Percentiles rank a stretch among this genome's conserved stretches.
These are phyloP conservation scores for Globisporangium carolinianum DNA, from an alignment of 352 stramenopile genomes.

Conservation along the genomic window DNA sequence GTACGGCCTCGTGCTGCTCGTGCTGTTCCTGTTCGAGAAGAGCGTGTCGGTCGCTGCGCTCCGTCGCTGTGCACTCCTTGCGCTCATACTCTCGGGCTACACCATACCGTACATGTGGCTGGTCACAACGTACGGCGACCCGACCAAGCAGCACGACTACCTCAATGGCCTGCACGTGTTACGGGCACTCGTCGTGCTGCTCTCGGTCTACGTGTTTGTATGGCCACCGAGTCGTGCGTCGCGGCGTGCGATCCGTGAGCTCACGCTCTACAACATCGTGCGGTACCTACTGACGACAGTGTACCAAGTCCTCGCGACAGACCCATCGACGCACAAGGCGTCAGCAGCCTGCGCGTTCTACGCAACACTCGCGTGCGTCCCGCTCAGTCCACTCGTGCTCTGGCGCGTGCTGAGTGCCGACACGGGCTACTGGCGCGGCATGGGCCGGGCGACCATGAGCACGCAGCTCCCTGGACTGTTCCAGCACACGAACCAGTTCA, in stretches of 20 bases:
- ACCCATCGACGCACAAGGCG: constrained; percentile 11
- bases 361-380: constrained; percentile 11
- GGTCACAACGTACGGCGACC: constrained; percentile 8
- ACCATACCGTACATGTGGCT: constrained; percentile 19
- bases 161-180: constrained; percentile 11
- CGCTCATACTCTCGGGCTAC: constrained; percentile 22
- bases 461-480: constrained; percentile 16
- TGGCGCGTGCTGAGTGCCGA: constrained; percentile 41
- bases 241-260: constrained; percentile 23
- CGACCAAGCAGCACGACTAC: constrained; percentile 10
- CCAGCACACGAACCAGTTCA: constrained; percentile 5
- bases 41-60: constrained; percentile 34
- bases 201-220: constrained; percentile 29
- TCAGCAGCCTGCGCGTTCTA: constrained; percentile 13
- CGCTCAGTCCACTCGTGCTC: constrained; percentile 27
- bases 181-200: constrained; percentile 12
- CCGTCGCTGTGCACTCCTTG: constrained; percentile 15
- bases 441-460: constrained; percentile 9
- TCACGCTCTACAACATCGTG: constrained; percentile 8
- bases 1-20: constrained; percentile 29
- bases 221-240: constrained; percentile 22
- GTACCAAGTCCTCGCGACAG: constrained; percentile 15
- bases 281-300: constrained; percentile 3
- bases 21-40: constrained; percentile 40
- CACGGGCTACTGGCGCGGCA: constrained; percentile 39